phyloP scores from a whole-genome alignment of 1,284 basidiomycete species.

The Trichosporon sp. region DNA sequence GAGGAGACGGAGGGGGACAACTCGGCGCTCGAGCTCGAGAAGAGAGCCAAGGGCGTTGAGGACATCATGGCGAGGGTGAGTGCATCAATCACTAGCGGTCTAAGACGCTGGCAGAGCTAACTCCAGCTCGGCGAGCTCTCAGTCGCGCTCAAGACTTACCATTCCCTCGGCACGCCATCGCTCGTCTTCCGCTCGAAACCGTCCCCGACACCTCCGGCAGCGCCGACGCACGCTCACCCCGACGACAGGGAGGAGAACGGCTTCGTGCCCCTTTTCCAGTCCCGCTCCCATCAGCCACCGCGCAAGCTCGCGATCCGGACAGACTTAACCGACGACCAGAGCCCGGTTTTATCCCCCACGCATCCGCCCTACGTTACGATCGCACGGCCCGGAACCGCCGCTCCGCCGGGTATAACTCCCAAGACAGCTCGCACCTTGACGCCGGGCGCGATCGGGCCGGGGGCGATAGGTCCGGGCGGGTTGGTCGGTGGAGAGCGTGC shows the following conservation, averaged over 20 bases:
- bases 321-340: background rate
- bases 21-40: constrained; percentile 10
- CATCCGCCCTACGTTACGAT: constrained; percentile 17
- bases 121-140: constrained; percentile 30
- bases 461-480: background rate
- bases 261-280: background rate
- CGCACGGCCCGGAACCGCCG: constrained; percentile 2
- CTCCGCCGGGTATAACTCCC: background rate
- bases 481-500: background rate
- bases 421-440: background rate
- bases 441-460: background rate
- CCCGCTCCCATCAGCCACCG: background rate
- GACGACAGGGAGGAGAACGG: background rate
- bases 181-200: constrained; percentile 25
- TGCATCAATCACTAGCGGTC: background rate
- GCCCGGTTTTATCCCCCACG: background rate
- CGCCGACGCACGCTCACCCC: background rate
- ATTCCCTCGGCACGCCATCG: constrained; percentile 29
- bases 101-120: background rate
- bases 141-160: constrained; percentile 27
- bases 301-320: constrained; percentile 10
- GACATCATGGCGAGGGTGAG: constrained; percentile 32
- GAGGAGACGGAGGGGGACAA: background rate
- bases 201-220: background rate
- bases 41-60: constrained; percentile 26